A percentile compares a stretch with the other conserved stretches of the same genome.
Evolutionary conservation across 805 yeast species (phyloP).

Genomic region (Wickerhamiella nectarea): DNA sequence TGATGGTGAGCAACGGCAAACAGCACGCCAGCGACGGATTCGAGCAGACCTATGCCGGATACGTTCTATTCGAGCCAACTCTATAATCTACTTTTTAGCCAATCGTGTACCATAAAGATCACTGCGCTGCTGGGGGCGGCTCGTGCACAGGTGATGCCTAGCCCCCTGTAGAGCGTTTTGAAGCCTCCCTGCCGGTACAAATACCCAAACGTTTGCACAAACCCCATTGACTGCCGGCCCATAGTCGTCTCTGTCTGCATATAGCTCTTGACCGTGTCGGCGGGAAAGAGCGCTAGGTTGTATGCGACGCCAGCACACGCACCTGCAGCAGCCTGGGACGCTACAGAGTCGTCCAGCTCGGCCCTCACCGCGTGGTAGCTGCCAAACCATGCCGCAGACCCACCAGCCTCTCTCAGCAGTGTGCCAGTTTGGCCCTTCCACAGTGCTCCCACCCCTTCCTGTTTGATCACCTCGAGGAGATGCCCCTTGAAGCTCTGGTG

Average conservation of each 20-base stretch:
- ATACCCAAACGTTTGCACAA: slow-evolving; percentile 29
- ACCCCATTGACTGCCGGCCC: slow-evolving; percentile 25
- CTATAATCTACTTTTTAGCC: slow-evolving; percentile 13
- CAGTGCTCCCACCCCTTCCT: slow-evolving; percentile 54
- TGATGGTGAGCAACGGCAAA: slow-evolving; percentile 1
- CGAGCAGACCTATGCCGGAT: neutral
- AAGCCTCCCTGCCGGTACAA: slow-evolving; percentile 46
- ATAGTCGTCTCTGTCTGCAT: slow-evolving; percentile 51
- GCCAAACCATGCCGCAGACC: slow-evolving; percentile 91
- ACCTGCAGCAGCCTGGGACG: slow-evolving; percentile 45
- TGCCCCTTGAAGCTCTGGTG: slow-evolving; percentile 24
- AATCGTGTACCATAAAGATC: slow-evolving; percentile 68
- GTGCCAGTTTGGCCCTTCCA: slow-evolving; percentile 87
- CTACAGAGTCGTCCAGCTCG: slow-evolving; percentile 10
- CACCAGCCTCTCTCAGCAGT: slow-evolving; percentile 67
- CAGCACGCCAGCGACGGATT: slow-evolving; percentile 1
- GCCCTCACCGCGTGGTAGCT: slow-evolving; percentile 49
- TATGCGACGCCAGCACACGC: slow-evolving; percentile 77
- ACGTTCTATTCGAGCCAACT: neutral
- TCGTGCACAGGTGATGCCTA: slow-evolving; percentile 66
- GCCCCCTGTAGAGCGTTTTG: slow-evolving; percentile 64
- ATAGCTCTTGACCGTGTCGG: slow-evolving; percentile 78
- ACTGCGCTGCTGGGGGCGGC: slow-evolving; percentile 85
- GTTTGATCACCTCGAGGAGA: slow-evolving; percentile 30
- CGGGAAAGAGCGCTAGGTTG: slow-evolving; percentile 71